Conservation (phyloP, 139 green algal species). For the Tetradesmus lagerheimii region DNA sequence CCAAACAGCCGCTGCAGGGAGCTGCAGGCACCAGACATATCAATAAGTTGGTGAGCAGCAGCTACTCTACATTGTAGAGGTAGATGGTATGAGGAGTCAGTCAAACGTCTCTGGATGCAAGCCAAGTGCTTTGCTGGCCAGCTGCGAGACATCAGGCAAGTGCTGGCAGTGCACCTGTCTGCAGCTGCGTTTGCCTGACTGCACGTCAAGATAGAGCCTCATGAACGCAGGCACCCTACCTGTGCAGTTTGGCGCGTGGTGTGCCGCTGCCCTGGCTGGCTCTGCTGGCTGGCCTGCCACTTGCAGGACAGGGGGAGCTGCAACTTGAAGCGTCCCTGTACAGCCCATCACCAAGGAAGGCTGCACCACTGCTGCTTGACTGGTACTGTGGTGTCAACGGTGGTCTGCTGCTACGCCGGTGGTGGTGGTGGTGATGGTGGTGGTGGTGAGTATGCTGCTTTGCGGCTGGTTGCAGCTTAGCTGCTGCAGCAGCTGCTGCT, state of each 20-base stretch:
- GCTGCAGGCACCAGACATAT: too few species aligned
- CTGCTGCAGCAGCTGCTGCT: neutral
- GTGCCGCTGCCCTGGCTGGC: neutral
- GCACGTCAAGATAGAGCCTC: too few species aligned
- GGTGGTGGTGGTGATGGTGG: neutral
- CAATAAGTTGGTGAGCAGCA: neutral
- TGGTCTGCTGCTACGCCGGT: neutral
- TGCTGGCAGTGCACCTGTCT: too few species aligned
- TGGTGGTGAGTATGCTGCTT: neutral
- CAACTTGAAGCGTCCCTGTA: neutral
- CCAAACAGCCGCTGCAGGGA: conserved; percentile 1
- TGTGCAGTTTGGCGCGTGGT: neutral
- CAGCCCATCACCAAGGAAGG: neutral
- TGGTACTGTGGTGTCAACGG: neutral
- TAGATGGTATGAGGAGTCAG: too few species aligned
- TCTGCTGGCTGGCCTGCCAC: neutral
- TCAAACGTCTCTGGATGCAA: too few species aligned
- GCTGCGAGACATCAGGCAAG: too few species aligned
- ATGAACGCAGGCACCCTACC: neutral
- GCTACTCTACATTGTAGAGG: too few species aligned
- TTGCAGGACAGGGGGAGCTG: neutral
- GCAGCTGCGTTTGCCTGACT: too few species aligned
- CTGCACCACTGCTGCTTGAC: neutral
- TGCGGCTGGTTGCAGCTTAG: neutral
- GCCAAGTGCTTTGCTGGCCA: too few species aligned